Evolutionary conservation across 2,329 filamentous ascomycete species (phyloP).

Genomic region (Magnaporthiopsis rhizophila): DNA sequence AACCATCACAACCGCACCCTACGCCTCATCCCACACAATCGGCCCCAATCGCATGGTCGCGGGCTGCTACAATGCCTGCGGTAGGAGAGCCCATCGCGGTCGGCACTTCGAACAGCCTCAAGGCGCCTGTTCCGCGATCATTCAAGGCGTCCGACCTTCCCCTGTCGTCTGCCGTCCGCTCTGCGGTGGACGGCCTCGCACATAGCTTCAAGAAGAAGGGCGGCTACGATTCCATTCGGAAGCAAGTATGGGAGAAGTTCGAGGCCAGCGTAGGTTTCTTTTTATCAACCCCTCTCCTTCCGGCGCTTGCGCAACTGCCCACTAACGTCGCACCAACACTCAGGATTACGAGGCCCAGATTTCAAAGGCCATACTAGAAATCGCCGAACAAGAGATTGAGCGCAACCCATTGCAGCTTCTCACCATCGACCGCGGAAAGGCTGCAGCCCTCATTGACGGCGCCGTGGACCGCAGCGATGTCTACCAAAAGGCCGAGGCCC

Average conservation of each 20-base stretch:
- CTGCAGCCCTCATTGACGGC: conserved; percentile 68
- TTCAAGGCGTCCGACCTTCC: conserved; percentile 71
- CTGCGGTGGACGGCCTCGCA: conserved; percentile 66
- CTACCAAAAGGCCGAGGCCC: conserved; percentile 62
- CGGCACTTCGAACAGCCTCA: conserved; percentile 2
- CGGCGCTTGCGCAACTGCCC: neutral
- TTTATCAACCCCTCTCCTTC: neutral
- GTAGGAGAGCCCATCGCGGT: conserved; percentile 5
- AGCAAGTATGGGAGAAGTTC: conserved; percentile 69
- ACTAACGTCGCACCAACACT: neutral
- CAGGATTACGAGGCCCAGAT: conserved; percentile 65
- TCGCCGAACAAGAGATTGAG: conserved; percentile 68
- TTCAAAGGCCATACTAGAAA: conserved; percentile 56
- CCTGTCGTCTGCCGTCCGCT: conserved; percentile 62
- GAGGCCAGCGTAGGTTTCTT: conserved; percentile 49
- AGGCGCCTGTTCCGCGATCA: conserved; percentile 29
- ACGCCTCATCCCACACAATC: neutral
- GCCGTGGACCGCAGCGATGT: conserved; percentile 69
- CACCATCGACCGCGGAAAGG: conserved; percentile 65
- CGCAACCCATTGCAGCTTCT: conserved; percentile 64
- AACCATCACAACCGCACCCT: neutral
- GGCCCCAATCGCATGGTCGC: neutral
- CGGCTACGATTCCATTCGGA: conserved; percentile 70
- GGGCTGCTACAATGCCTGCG: conserved; percentile 11
- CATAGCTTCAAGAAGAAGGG: conserved; percentile 82